Evolutionary conservation across 352 stramenopile genomes (phyloP).

Genomic region (Albugo laibachii): DNA sequence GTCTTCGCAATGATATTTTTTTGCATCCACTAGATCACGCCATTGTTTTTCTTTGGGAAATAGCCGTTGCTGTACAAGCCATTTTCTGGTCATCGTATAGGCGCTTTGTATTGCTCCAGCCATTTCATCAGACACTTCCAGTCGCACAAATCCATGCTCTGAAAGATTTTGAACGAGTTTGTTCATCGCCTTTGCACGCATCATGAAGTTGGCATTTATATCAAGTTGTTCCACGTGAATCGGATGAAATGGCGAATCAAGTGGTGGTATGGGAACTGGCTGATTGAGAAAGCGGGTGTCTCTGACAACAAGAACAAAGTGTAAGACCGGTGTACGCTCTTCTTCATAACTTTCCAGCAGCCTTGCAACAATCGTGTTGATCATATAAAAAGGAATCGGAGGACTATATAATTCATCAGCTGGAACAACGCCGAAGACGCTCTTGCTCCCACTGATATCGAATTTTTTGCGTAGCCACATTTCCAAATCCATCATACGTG

Average conservation of each 20-base stretch:
- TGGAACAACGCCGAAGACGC: slow-evolving; percentile 51
- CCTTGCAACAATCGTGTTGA: slow-evolving; percentile 39
- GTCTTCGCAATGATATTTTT: not conserved
- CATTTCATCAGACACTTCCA: slow-evolving; percentile 42
- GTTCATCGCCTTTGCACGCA: slow-evolving; percentile 24
- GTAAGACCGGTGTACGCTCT: slow-evolving; percentile 26
- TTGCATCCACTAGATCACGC: slow-evolving; percentile 44
- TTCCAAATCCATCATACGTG: slow-evolving; percentile 50
- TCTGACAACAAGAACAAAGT: slow-evolving; percentile 44
- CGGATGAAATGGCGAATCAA: slow-evolving; percentile 44
- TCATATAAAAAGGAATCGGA: slow-evolving; percentile 54
- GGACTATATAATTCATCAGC: slow-evolving; percentile 63
- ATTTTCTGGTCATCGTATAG: slow-evolving; percentile 36
- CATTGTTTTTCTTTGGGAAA: slow-evolving; percentile 31
- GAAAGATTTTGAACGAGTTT: slow-evolving; percentile 57
- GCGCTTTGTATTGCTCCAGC: slow-evolving; percentile 28
- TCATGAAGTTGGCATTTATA: slow-evolving; percentile 15
- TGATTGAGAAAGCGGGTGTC: slow-evolving; percentile 29
- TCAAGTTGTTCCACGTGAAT: slow-evolving; percentile 24
- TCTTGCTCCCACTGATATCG: slow-evolving; percentile 23
- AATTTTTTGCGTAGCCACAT: slow-evolving; percentile 46
- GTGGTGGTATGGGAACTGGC: slow-evolving; percentile 24
- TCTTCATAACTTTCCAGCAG: slow-evolving; percentile 22
- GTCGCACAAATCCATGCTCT: slow-evolving; percentile 40
- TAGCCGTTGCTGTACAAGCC: slow-evolving; percentile 29